These are phyloP conservation scores for Acephala macrosclerotiorum DNA, from an alignment of 2,329 filamentous ascomycete genomes.

Conservation along the genomic window DNA sequence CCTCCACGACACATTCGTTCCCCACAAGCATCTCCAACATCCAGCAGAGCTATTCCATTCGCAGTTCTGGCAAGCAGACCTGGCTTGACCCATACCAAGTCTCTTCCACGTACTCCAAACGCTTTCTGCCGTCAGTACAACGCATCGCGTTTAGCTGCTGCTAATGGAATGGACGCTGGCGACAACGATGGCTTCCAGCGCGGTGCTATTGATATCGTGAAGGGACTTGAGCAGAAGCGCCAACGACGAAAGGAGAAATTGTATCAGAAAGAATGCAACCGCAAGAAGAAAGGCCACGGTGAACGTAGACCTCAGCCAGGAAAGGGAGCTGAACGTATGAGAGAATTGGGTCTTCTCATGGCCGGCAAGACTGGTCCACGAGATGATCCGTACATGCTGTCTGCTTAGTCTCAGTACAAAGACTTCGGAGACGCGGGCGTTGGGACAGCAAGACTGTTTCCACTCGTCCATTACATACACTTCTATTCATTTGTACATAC, in stretches of 20 bases:
- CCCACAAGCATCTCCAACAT: conserved; percentile 54
- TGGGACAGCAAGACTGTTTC: conserved; percentile 27
- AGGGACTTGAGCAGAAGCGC: conserved; percentile 92
- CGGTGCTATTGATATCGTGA: conserved; percentile 97
- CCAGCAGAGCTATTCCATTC: conserved; percentile 51
- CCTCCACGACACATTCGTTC: conserved; percentile 61
- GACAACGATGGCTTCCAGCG: conserved; percentile 72
- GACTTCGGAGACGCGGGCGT: conserved; percentile 35
- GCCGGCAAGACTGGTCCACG: conserved; percentile 77
- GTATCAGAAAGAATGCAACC: conserved; percentile 87
- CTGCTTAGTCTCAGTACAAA: conserved; percentile 57
- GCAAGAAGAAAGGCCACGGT: conserved; percentile 70
- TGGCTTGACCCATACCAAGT: conserved; percentile 80
- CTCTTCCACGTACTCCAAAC: conserved; percentile 80
- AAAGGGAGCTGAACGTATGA: conserved; percentile 91
- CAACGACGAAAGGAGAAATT: conserved; percentile 93
- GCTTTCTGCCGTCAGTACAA: conserved; percentile 62
- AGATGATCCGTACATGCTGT: conserved; percentile 71
- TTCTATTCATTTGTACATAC: conserved; percentile 25
- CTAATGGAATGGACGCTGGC: conserved; percentile 47
- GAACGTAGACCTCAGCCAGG: conserved; percentile 77
- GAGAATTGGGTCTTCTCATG: conserved; percentile 87
- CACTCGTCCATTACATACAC: conserved; percentile 19
- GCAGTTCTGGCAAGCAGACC: conserved; percentile 64
- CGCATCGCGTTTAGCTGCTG: conserved; percentile 53